phyloP scores from a whole-genome alignment of 495 filamentous ascomycete genomes.

The Letharia columbiana region DNA sequence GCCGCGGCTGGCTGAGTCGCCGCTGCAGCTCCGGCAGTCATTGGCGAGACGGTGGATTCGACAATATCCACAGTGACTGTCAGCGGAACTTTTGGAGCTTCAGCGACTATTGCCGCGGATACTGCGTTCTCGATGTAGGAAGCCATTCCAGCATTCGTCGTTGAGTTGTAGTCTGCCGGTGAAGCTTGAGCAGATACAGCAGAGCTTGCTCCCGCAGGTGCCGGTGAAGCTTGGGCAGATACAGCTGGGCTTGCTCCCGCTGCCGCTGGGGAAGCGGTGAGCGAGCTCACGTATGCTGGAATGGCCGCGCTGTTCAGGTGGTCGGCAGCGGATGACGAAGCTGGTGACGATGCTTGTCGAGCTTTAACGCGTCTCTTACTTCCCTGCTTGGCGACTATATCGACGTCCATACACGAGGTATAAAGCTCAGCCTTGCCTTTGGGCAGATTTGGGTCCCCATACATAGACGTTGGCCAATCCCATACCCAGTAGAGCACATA shows the following conservation, averaged over 20 bases:
- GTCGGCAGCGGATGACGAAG: neutral
- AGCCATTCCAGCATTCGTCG: neutral
- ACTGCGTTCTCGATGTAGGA: slow-evolving; percentile 4
- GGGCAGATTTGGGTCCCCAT: slow-evolving; percentile 37
- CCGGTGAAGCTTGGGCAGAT: slow-evolving; percentile 7
- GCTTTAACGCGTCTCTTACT: slow-evolving; percentile 6
- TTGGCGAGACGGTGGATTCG: slow-evolving; percentile 2
- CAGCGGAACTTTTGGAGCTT: neutral
- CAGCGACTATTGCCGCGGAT: neutral
- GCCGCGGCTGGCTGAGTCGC: neutral
- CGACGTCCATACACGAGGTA: slow-evolving; percentile 72
- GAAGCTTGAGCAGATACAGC: neutral
- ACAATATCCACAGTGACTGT: neutral
- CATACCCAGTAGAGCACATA: slow-evolving; percentile 88
- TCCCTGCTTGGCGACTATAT: slow-evolving; percentile 37
- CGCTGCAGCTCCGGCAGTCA: slow-evolving; percentile 2
- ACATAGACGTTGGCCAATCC: slow-evolving; percentile 65
- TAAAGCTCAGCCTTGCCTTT: slow-evolving; percentile 62
- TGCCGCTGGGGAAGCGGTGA: neutral
- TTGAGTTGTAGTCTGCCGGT: neutral
- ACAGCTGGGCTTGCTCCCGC: slow-evolving; percentile 9
- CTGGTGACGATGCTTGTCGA: slow-evolving; percentile 7
- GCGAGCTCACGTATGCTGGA: slow-evolving; percentile 7
- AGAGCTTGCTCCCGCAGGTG: neutral
- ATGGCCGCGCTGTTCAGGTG: slow-evolving; percentile 14